Evolutionary conservation across 306 rosid species (phyloP), one percentile per base, ranked within the genome.

Genomic region (Cucumis hystrix): DNA sequence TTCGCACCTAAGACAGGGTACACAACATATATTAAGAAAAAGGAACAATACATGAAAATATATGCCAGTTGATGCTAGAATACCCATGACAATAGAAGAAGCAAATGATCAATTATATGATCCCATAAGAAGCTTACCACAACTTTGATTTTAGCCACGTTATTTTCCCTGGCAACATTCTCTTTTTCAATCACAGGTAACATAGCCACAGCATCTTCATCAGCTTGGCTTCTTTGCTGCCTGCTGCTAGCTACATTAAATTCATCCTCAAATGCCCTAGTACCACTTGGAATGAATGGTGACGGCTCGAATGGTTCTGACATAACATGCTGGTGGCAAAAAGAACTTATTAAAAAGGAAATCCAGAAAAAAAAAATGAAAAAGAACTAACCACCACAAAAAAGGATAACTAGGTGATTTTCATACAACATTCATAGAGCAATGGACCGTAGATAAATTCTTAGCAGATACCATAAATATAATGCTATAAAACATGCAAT

Each of bases 291-390:
- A 80, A 95, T 85, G 78, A 95, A 95, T 65, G 97, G 95, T 1
- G 97, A 95, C 43, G 96, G 96, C 82, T 92, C 97, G 80, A 90
- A 95, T 56, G 96, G 89, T 82, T 95, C 97, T 69, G 98, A 82
- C 43, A 89, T 89, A 77, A 86, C 96, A 79, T 95, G 96, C 98
- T 95, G 92, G 77, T 54, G 77, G 56, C 69, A 73, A 79, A 76
- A 87, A 62, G 82, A 75, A 30, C 30, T 82, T 60, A 80, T 70
- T 51, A 81, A 77, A 51, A 62, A 79, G 25, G 66, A 56, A 51
- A 62, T 56, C 41, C 74, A 45, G 79, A 58, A 65, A 52, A 54
- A 45, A 64, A 12, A 45, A 77, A 11, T 9, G 51, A 65, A 43
- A n/a, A 21, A 33, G 45, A 66, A 39, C 9, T 45, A 39, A 65